Base-by-base conservation (phyloP, 768 basidiomycete genomes). In the Cantharellus cinnabarinus region DNA sequence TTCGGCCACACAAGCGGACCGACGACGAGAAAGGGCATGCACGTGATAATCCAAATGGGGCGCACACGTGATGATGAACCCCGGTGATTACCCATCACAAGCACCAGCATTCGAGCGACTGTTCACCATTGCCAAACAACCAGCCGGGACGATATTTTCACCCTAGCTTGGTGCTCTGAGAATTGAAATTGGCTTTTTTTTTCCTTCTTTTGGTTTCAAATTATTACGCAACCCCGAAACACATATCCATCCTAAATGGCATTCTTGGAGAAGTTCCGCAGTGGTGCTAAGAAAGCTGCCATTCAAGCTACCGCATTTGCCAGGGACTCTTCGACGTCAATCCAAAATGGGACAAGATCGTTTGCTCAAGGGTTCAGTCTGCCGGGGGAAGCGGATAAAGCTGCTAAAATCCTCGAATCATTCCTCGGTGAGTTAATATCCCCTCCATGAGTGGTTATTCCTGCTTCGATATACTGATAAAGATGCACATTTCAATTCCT, bases 381-480 rank as follows among this genome's bases (percentile, higher is more conserved):
- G 34, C 90, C 90, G 20, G 89, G 88, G 61, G 93, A 98, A 70
- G 85, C 89, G 48, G 85, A 90, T 61, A 95, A 95, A 68, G 89
- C 91, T 0, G 89, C 91, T 14, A 87, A 83, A 70, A 97, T 94
- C 65, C 72, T 97, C 39, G 81, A 80, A 62, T 82, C 80, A 63
- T 97, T 97, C 75, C 75, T 94, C n/a, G 91, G 89, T 89, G 67
- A 58, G 76, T 64, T 5, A 39, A 4, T 3, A 2, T 29, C 3
- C 29, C 41, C 7, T 10, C 4, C 1, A 58, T 51, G 53, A 4
- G 0, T 2, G 57, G 57, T 41, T 41, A 37, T 56, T 42, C 5
- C 61, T 48, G n/a, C 50, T 7, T n/a, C 54, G 66, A 61, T 37
- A 41, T 29, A 15, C 38, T 5, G n/a, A 39, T 38, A 34, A n/a